Base-by-base conservation (phyloP, 176 grass and related monocot species). In the Cenchrus fungigraminus region DNA sequence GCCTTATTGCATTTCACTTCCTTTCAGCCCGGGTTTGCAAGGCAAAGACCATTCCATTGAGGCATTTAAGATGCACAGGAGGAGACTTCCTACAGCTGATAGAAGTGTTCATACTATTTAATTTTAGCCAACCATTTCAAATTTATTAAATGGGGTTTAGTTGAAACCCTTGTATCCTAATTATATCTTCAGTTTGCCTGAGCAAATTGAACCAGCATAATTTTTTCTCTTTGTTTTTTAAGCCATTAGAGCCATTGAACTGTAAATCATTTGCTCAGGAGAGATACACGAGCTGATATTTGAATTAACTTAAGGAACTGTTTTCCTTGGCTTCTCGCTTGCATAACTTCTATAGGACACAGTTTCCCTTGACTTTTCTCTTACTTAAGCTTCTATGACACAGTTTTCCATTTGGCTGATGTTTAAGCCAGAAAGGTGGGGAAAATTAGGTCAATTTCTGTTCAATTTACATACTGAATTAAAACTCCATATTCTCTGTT, bases 21-120 rank as follows among this genome's bases (percentile, higher is more conserved):
- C 43, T 92, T 87, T 52, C 91, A 99, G 97, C 94, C 94, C 22
- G 97, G 97, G 22, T 99, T 97, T 53, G 83, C 93, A 71, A 78
- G 84, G 62, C 88, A 83, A 74, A 90, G 79, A 89, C 58, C 77
- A 43, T 77, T 65, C 43, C 69, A 82, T 76, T 78, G 72, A 92
- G 88, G 77, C 51, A 40, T 67, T 87, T 89, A 78, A 85, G 42
- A 71, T 5, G 74, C 57, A 50, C 32, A 82, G 69, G 44, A 57
- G 65, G 65, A 25, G 60, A 87, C 45, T 64, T 43, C 43, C 54
- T 46, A 53, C 20, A 54, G 45, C 0, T 2, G 59, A 83, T 82
- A 83, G 66, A 83, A 19, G 66, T 90, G 79, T 77, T 61, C 54
- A 81, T 85, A 77, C 25, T 58, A 62, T 42, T 81, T 22, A 61